Evolutionary conservation across 495 filamentous ascomycete species (phyloP).

Genomic region (Penicillium pancosmium): DNA sequence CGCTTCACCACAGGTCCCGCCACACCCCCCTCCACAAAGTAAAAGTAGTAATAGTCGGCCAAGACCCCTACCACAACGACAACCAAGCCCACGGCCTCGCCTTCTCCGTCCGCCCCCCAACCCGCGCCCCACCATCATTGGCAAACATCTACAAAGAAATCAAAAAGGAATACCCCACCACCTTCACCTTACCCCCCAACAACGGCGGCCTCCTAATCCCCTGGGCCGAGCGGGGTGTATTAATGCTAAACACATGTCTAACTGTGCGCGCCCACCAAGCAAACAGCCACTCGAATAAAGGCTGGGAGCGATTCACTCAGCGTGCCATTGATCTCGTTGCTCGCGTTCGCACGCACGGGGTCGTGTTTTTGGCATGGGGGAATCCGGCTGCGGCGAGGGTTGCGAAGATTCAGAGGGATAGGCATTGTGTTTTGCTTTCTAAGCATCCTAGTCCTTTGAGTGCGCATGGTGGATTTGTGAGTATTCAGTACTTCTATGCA

Average conservation of each 20-base stretch:
- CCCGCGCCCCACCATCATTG: constrained; percentile 81
- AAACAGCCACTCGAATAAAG: constrained; percentile 76
- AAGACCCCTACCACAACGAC: constrained; percentile 94
- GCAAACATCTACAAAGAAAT: constrained; percentile 89
- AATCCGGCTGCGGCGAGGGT: constrained; percentile 76
- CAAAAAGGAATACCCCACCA: constrained; percentile 76
- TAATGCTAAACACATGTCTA: constrained; percentile 90
- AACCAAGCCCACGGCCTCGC: constrained; percentile 96
- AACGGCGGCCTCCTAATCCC: constrained; percentile 80
- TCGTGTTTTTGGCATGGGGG: constrained; percentile 96
- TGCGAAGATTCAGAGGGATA: constrained; percentile 63
- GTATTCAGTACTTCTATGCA: constrained; percentile 17
- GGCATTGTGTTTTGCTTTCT: constrained; percentile 78
- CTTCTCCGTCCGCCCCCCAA: constrained; percentile 92
- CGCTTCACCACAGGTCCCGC: constrained; percentile 66
- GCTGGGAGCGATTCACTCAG: constrained; percentile 94
- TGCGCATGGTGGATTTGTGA: constrained; percentile 72
- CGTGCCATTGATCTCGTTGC: constrained; percentile 85
- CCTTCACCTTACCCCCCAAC: constrained; percentile 71
- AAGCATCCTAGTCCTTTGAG: constrained; percentile 92
- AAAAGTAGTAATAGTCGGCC: constrained; percentile 87
- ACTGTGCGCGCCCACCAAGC: constrained; percentile 88
- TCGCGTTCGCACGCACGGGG: constrained; percentile 69
- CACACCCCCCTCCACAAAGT: constrained; percentile 86
- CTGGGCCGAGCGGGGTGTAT: constrained; percentile 90